Evolutionary conservation across 2,329 filamentous ascomycete genomes (phyloP).

Genomic region (Sporothrix brunneoviolacea): DNA sequence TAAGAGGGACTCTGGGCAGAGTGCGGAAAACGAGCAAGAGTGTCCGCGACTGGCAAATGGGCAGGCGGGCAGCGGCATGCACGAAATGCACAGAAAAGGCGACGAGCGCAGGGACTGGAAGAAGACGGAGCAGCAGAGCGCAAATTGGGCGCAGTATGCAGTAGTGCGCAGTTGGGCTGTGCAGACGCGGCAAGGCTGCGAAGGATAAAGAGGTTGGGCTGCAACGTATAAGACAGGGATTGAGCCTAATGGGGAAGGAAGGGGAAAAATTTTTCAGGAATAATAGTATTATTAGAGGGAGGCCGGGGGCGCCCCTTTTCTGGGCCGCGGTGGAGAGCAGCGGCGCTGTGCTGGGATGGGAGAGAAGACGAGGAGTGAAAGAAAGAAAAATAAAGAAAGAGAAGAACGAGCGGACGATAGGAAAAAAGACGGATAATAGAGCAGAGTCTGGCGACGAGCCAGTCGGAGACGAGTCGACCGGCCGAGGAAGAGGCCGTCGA

Average conservation of each 20-base stretch:
- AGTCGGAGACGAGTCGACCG: background rate
- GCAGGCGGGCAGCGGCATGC: background rate
- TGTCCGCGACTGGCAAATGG: background rate
- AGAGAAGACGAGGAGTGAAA: background rate
- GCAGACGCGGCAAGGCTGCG: slow-evolving; percentile 12
- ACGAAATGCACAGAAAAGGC: background rate
- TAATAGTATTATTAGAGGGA: slow-evolving; percentile 1
- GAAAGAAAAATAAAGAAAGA: background rate
- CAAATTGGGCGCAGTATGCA: slow-evolving; percentile 9
- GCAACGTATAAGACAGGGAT: slow-evolving; percentile 14
- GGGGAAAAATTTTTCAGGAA: slow-evolving; percentile 5
- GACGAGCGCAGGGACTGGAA: background rate
- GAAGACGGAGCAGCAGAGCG: background rate
- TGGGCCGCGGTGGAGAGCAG: background rate
- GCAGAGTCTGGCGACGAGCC: background rate
- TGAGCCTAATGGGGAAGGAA: slow-evolving; percentile 9
- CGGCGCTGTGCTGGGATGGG: background rate
- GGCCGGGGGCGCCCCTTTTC: slow-evolving; percentile 1
- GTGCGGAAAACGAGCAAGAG: background rate
- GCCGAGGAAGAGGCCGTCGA: background rate
- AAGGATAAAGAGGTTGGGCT: slow-evolving; percentile 13
- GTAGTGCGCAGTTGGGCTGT: slow-evolving; percentile 9
- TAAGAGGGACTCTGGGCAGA: background rate
- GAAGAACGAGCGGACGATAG: background rate
- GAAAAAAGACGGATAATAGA: background rate